A percentile compares a stretch with the other conserved stretches of the same genome.
Evolutionary conservation across 805 yeast species (phyloP).

Genomic region (Saccharomycopsis synnaedendra): DNA sequence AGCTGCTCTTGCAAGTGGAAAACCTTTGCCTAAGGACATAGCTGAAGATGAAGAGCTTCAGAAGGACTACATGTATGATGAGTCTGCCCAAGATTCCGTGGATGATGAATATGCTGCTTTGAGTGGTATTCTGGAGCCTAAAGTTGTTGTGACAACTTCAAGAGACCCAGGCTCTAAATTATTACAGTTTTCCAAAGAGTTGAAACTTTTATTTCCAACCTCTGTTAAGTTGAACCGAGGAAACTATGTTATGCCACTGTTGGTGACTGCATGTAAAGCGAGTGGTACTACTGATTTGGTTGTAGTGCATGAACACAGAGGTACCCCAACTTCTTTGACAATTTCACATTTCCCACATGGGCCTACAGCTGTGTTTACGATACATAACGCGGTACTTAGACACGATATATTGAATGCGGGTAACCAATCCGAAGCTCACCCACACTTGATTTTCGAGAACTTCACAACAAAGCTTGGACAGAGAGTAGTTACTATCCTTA

Average conservation of each 20-base stretch:
- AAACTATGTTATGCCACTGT: constrained; percentile 72
- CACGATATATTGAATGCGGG: constrained; percentile 86
- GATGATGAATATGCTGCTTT: constrained; percentile 90
- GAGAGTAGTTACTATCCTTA: constrained; percentile 67
- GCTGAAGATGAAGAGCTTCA: constrained; percentile 81
- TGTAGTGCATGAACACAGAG: constrained; percentile 91
- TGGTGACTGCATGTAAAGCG: constrained; percentile 73
- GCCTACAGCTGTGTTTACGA: constrained; percentile 87
- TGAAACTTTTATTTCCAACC: constrained; percentile 81
- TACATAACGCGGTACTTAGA: constrained; percentile 88
- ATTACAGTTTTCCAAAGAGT: constrained; percentile 87
- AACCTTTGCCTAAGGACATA: constrained; percentile 77
- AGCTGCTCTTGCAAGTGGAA: constrained; percentile 85
- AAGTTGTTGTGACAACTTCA: constrained; percentile 85
- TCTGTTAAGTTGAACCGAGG: constrained; percentile 88
- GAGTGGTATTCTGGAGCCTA: constrained; percentile 85
- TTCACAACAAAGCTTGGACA: constrained; percentile 73
- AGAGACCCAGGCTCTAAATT: constrained; percentile 81
- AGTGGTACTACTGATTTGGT: constrained; percentile 78
- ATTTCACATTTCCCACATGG: constrained; percentile 96
- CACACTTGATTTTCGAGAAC: constrained; percentile 88
- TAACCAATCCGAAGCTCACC: constrained; percentile 82
- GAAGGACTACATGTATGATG: constrained; percentile 78
- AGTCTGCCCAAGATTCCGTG: constrained; percentile 40
- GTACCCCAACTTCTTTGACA: constrained; percentile 92